These are phyloP conservation scores for Aspergillus nomiae DNA, from an alignment of 2,329 filamentous ascomycete species.

Conservation along the genomic window DNA sequence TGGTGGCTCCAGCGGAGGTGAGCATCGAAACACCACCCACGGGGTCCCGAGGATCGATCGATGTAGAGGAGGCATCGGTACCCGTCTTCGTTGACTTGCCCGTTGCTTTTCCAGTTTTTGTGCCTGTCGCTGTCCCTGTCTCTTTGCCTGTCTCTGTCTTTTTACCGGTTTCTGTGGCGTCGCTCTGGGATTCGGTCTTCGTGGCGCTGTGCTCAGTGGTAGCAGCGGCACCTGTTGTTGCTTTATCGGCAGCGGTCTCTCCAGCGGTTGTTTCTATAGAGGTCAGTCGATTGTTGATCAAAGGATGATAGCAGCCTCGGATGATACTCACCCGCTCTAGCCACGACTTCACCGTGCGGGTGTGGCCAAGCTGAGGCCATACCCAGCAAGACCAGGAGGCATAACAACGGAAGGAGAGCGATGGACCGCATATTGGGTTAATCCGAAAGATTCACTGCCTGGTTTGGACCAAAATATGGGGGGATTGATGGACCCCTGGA, in stretches of 20 bases:
- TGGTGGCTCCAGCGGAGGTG: conserved; percentile 52
- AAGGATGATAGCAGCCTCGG: conserved; percentile 3
- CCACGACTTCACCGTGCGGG: conserved; percentile 22
- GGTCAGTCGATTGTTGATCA: background rate
- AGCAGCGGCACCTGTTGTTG: conserved; percentile 19
- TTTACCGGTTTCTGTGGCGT: conserved; percentile 19
- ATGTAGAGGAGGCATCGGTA: conserved; percentile 33
- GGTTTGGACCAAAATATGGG: conserved; percentile 1
- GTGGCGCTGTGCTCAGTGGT: conserved; percentile 16
- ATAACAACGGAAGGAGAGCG: conserved; percentile 33
- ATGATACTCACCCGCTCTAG: conserved; percentile 29
- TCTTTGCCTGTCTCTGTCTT: conserved; percentile 21
- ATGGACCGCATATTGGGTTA: conserved; percentile 35
- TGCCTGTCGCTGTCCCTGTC: conserved; percentile 13
- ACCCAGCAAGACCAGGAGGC: conserved; percentile 35
- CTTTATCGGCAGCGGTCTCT: conserved; percentile 21
- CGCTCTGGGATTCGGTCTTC: conserved; percentile 18
- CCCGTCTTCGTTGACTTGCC: conserved; percentile 23
- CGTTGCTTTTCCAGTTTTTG: conserved; percentile 2
- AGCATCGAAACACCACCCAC: conserved; percentile 65
- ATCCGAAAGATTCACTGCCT: background rate
- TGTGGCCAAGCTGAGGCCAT: conserved; percentile 35
- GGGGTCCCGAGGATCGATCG: conserved; percentile 56
- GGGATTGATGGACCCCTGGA: conserved; percentile 12
- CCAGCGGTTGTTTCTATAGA: conserved; percentile 18